These are phyloP conservation scores for Aspergillus sp. DNA, from an alignment of 2,329 filamentous ascomycete genomes.

Conservation along the genomic window DNA sequence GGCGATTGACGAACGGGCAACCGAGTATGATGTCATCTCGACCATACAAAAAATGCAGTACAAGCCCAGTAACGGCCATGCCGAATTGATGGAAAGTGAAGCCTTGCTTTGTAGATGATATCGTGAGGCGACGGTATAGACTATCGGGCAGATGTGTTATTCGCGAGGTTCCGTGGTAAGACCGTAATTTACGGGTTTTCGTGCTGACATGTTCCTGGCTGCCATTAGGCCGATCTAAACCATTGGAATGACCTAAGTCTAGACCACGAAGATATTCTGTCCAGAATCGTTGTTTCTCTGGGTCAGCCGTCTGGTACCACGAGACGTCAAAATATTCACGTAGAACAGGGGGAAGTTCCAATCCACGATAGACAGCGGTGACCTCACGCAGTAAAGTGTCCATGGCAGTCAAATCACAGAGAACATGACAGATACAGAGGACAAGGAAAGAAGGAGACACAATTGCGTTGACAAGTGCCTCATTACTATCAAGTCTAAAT, in stretches of 20 bases:
- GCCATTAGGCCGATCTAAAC: background rate
- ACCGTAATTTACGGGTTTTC: background rate
- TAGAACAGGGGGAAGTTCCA: background rate
- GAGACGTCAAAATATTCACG: constrained; percentile 4
- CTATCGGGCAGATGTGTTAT: constrained; percentile 1
- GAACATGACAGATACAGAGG: constrained; percentile 23
- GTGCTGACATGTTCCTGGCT: too few species aligned
- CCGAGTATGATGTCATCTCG: constrained; percentile 19
- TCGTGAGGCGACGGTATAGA: constrained; percentile 4
- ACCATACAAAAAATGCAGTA: constrained; percentile 4
- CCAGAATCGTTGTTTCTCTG: constrained; percentile 3
- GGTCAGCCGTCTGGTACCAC: background rate
- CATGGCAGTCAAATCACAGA: constrained; percentile 27
- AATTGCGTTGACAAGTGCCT: constrained; percentile 18
- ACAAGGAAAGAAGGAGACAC: constrained; percentile 16
- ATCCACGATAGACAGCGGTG: constrained; percentile 10
- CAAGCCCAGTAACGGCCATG: constrained; percentile 14
- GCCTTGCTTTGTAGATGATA: constrained; percentile 3
- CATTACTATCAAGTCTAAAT: constrained; percentile 15
- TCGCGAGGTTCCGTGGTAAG: background rate
- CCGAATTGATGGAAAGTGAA: constrained; percentile 17
- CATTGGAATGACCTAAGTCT: background rate
- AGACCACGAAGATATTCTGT: background rate
- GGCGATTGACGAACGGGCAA: constrained; percentile 21
- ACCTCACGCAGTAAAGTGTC: constrained; percentile 20